phyloP scores from a whole-genome alignment of 768 basidiomycete species.

The Trametes cingulata region DNA sequence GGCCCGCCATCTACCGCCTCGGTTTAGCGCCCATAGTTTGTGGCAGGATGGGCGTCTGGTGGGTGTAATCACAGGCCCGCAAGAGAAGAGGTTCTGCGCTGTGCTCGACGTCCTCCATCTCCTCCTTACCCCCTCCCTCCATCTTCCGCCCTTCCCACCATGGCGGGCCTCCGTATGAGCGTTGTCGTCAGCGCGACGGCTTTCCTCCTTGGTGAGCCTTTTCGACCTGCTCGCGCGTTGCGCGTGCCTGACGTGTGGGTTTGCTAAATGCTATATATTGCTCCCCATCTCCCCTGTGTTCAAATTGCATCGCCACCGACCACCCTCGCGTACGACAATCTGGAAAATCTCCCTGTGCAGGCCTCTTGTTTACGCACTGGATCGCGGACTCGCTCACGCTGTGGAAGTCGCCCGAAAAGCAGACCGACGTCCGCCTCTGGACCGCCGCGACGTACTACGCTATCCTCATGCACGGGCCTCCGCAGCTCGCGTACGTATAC shows the following conservation, averaged over 20 bases:
- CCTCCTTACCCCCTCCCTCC: slow-evolving; percentile 7
- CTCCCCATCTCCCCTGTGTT: not conserved
- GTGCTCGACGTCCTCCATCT: slow-evolving; percentile 2
- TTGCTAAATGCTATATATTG: slow-evolving; percentile 1
- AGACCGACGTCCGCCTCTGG: slow-evolving; percentile 82
- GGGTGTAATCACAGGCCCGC: slow-evolving; percentile 18
- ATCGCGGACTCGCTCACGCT: slow-evolving; percentile 90
- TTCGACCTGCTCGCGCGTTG: slow-evolving; percentile 3
- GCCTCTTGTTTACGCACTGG: slow-evolving; percentile 86
- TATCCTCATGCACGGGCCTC: slow-evolving; percentile 67
- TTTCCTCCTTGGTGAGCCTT: slow-evolving; percentile 68
- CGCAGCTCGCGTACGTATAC: slow-evolving; percentile 56
- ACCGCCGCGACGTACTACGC: slow-evolving; percentile 82
- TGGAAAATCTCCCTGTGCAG: slow-evolving; percentile 37
- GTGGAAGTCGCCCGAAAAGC: slow-evolving; percentile 75
- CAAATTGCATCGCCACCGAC: slow-evolving; percentile 10
- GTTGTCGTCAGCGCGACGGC: slow-evolving; percentile 77
- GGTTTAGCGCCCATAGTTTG: slow-evolving; percentile 3
- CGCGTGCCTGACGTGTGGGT: not conserved
- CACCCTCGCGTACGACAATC: not conserved
- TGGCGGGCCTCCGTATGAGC: slow-evolving; percentile 72
- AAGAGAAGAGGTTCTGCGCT: slow-evolving; percentile 1
- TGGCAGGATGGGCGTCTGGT: not conserved
- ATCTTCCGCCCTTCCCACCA: slow-evolving; percentile 16
- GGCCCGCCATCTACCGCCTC: slow-evolving; percentile 4